These are phyloP conservation scores for Clarireedia paspali DNA, from an alignment of 2,329 filamentous ascomycete genomes.

Conservation along the genomic window DNA sequence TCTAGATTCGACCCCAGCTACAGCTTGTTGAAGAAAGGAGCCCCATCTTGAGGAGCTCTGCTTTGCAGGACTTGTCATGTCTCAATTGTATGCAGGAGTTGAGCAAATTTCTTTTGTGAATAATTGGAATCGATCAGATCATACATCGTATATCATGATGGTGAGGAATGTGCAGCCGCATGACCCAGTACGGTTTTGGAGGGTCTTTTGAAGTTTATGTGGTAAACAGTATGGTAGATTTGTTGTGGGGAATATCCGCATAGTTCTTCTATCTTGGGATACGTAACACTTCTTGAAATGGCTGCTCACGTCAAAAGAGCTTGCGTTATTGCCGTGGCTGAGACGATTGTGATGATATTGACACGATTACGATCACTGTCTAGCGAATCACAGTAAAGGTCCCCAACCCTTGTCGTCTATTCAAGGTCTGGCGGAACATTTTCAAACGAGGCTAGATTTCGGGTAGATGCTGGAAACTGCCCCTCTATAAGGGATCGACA, in stretches of 20 bases:
- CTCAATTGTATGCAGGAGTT: neutral
- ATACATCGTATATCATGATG: conserved; percentile 11
- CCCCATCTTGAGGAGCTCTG: conserved; percentile 62
- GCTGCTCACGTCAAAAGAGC: neutral
- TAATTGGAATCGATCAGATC: conserved; percentile 13
- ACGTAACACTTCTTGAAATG: neutral
- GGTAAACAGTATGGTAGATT: neutral
- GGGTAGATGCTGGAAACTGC: no score
- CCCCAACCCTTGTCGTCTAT: neutral
- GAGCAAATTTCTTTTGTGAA: neutral
- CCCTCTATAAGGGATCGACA: neutral
- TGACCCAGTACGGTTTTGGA: neutral
- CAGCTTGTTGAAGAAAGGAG: conserved; percentile 77
- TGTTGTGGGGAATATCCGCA: neutral
- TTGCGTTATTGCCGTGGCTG: conserved; percentile 5
- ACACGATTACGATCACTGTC: conserved; percentile 3
- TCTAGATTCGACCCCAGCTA: conserved; percentile 87
- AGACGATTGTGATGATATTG: conserved; percentile 3
- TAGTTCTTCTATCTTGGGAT: neutral
- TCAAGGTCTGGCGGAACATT: conserved; percentile 2
- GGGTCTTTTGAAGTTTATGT: neutral
- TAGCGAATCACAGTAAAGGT: neutral
- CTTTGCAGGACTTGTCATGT: conserved; percentile 28
- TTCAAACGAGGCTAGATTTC: neutral
- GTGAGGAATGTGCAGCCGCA: neutral